Evolutionary conservation across 768 basidiomycete species (phyloP), one percentile per base, ranked within the genome.

Genomic region (Phaffia tasmanica): DNA sequence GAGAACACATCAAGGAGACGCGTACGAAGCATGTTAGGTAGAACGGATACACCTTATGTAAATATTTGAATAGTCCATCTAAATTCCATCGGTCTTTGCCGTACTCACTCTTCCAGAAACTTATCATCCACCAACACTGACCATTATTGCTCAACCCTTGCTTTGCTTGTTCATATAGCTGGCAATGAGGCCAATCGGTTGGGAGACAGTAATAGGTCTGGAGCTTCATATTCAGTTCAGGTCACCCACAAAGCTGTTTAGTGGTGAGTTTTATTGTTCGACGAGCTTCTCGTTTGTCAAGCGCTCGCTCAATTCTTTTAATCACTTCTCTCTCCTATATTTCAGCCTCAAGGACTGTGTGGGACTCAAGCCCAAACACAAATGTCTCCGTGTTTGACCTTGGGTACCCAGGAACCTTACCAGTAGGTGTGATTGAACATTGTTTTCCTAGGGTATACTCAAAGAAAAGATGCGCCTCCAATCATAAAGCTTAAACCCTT

Each of bases 191-290:
- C 35, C 35, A 42, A 42, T 42, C 35, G 35, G 35, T 42, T 98
- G 89, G 89, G 81, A 86, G 70, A 85, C 95, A 23, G 80, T 94
- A 50, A 84, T 98, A 42, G 95, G 95, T 19, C 85, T 99, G 57
- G 95, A 99, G 73, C 88, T 94, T 6, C 95, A 98, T 74, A 89
- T 91, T 0, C 94, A 98, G 75, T 83, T 99, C 73, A 88, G 87
- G 76, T 86, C 90, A 2, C 83, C 85, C 65, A 78, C 80, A 65
- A 99, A 99, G 76, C 81, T 99, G 29, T 97, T 99, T 77, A 97
- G 92, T 48, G 72, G 84, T 84, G 27, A 69, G 81, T 76, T 23
- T 16, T 11, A 35, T 48, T 19, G 32, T 29, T 29, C 42, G 30
- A 53, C 42, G 19, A 69, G 72, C 23, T n/a, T 18, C 32, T 29